These are phyloP conservation scores for Ananas comosus DNA, from an alignment of 176 grass and related monocot species.

Conservation along the genomic window DNA sequence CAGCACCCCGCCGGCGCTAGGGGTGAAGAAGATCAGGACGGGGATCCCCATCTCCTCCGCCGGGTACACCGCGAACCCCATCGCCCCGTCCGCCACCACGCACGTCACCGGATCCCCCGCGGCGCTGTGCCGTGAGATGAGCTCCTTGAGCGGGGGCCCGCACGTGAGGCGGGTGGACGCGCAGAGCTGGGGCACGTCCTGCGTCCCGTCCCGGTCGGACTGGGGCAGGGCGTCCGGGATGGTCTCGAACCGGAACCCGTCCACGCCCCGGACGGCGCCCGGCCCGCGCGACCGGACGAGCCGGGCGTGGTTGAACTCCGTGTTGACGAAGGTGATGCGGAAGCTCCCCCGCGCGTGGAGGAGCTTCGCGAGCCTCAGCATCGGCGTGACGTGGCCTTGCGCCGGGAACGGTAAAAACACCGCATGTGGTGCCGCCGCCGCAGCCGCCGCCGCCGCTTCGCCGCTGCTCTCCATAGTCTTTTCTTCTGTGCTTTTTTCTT, in stretches of 20 bases:
- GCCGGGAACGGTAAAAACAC: conserved; percentile 51
- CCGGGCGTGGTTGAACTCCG: conserved; percentile 56
- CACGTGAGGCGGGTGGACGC: conserved; percentile 33
- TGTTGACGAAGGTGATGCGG: conserved; percentile 66
- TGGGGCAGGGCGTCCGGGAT: conserved; percentile 56
- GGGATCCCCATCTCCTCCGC: conserved; percentile 50
- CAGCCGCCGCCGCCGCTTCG: background rate
- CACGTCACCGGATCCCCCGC: conserved; percentile 35
- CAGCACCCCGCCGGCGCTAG: conserved; percentile 44
- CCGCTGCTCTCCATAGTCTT: background rate
- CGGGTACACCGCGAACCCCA: conserved; percentile 40
- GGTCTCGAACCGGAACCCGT: conserved; percentile 34
- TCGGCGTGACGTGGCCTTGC: conserved; percentile 62
- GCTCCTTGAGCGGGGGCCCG: conserved; percentile 19
- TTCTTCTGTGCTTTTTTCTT: too few relatives aligned
- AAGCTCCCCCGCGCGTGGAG: conserved; percentile 29
- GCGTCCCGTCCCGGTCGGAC: conserved; percentile 37
- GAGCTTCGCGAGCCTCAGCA: conserved; percentile 51
- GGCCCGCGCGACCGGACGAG: conserved; percentile 29
- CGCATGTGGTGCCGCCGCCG: conserved; percentile 18
- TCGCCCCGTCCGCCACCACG: conserved; percentile 44
- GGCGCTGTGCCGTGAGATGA: conserved; percentile 16
- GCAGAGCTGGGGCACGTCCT: conserved; percentile 50
- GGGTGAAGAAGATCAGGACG: conserved; percentile 37
- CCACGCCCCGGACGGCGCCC: conserved; percentile 9